Base-by-base conservation (phyloP, 495 filamentous ascomycete species). In the Cryomyces antarcticus region DNA sequence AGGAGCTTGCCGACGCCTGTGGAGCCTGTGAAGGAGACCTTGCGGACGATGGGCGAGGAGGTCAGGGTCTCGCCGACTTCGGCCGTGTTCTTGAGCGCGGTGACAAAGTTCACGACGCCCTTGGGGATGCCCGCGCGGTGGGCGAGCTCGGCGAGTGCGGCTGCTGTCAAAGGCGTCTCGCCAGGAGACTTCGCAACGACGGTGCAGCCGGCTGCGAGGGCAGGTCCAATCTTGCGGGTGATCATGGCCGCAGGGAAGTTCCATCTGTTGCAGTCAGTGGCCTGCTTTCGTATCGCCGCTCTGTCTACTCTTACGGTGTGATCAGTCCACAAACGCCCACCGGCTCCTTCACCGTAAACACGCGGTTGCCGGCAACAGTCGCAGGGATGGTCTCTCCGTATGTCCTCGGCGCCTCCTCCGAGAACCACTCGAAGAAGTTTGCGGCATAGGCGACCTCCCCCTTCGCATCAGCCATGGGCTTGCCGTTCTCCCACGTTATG, bases 291-390 rank as follows among this genome's bases (percentile, higher is more conserved):
- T 28, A 39, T 39, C 1, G 7, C 9, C 24, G n/a, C 27, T 9
- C n/a, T 24, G 31, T 30, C 6, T 31, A 28, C 47, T 46, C 49
- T 12, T 33, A 60, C 27, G 89, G 89, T 17, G 89, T 95, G 56
- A 97, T 94, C 30, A 97, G 64, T 9, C 85, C 88, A 52, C 83
- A 92, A 9, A 97, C 88, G 48, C 89, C 89, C 38, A 96, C 74
- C 5, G 89, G 88, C 60, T 95, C 53, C 51, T 63, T 65, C 37
- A 60, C 48, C 5, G 61, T 65, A 39, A 55, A 59, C 33, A 65
- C 60, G 10, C 63, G 44, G 46, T 66, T 66, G 0, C 63, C 63
- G 0, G 58, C 44, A 29, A 64, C 44, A n/a, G 46, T 61, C 7
- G 63, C 60, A 1, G 58, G 55, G 46, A 94, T 93, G 17, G 79